Conservation (phyloP, 371 early-diverging fungal genomes). For the Mycotypha africana region DNA sequence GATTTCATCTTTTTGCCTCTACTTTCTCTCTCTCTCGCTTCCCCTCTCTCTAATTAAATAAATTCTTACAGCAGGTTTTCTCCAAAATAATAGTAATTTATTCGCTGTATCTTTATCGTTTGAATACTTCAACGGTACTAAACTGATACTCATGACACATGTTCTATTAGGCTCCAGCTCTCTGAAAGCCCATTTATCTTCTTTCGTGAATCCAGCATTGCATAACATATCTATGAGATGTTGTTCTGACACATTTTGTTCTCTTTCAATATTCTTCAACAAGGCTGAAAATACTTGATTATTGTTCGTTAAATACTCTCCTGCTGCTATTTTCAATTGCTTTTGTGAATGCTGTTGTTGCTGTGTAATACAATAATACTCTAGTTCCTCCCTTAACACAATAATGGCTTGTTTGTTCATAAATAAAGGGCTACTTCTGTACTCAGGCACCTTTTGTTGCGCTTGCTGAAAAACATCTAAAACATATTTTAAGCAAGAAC, state of each 20-base stretch:
- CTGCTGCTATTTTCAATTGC: conserved; percentile 58
- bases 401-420: conserved; percentile 64
- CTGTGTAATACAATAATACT: conserved; percentile 54
- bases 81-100: conserved; percentile 76
- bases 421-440: conserved; percentile 44
- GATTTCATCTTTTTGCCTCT: background rate
- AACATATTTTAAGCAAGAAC: conserved; percentile 42
- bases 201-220: conserved; percentile 69
- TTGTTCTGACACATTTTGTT: conserved; percentile 73
- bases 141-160: conserved; percentile 63
- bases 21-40: too few species aligned
- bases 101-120: conserved; percentile 77
- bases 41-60: too few species aligned
- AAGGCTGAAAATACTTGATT: conserved; percentile 73
- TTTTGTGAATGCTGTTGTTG: conserved; percentile 21
- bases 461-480: conserved; percentile 8
- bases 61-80: conserved; percentile 73
- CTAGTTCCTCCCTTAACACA: conserved; percentile 59
- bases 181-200: conserved; percentile 77
- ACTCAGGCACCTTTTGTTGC: conserved; percentile 5
- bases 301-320: conserved; percentile 56
- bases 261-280: conserved; percentile 68
- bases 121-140: conserved; percentile 68
- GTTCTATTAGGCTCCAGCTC: conserved; percentile 66
- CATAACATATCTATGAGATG: conserved; percentile 88